Conservation (phyloP, 495 filamentous ascomycete species). For the Lindgomyces ingoldianus region DNA sequence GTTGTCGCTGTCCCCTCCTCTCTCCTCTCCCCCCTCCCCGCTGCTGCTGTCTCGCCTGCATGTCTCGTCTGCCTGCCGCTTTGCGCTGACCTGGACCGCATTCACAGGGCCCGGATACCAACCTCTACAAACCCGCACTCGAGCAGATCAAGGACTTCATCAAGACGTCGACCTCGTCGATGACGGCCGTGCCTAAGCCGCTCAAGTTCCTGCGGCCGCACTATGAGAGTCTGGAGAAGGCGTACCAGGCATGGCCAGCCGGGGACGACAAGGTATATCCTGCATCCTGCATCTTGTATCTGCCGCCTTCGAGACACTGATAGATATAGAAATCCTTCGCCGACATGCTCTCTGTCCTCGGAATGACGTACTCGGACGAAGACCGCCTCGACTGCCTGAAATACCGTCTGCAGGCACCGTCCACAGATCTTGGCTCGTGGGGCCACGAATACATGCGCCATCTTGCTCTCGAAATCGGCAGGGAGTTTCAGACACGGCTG, state of each 20-base stretch:
- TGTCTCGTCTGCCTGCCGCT: slow-evolving; percentile 11
- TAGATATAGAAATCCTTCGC: slow-evolving; percentile 69
- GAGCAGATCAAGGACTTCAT: slow-evolving; percentile 96
- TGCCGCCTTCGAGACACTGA: slow-evolving; percentile 2
- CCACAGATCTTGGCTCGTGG: slow-evolving; percentile 92
- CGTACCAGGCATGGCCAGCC: slow-evolving; percentile 84
- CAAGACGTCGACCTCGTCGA: slow-evolving; percentile 97
- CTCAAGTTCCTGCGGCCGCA: slow-evolving; percentile 97
- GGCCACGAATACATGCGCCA: slow-evolving; percentile 98
- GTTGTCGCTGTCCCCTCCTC: no score
- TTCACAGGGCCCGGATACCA: slow-evolving; percentile 77
- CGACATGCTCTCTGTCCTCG: slow-evolving; percentile 94
- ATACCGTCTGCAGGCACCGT: slow-evolving; percentile 86
- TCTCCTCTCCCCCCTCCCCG: no score
- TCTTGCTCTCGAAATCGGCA: slow-evolving; percentile 90
- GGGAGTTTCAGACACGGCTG: slow-evolving; percentile 81
- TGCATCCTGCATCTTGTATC: background rate
- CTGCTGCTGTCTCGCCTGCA: background rate
- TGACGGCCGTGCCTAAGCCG: slow-evolving; percentile 98
- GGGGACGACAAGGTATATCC: slow-evolving; percentile 72
- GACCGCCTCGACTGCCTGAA: slow-evolving; percentile 93
- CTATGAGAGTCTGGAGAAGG: slow-evolving; percentile 79
- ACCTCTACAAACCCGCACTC: slow-evolving; percentile 86
- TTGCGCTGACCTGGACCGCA: slow-evolving; percentile 16
- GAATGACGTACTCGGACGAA: slow-evolving; percentile 98